Conservation (phyloP, 2,329 filamentous ascomycete genomes). For the Macrophomina pseudophaseolina region DNA sequence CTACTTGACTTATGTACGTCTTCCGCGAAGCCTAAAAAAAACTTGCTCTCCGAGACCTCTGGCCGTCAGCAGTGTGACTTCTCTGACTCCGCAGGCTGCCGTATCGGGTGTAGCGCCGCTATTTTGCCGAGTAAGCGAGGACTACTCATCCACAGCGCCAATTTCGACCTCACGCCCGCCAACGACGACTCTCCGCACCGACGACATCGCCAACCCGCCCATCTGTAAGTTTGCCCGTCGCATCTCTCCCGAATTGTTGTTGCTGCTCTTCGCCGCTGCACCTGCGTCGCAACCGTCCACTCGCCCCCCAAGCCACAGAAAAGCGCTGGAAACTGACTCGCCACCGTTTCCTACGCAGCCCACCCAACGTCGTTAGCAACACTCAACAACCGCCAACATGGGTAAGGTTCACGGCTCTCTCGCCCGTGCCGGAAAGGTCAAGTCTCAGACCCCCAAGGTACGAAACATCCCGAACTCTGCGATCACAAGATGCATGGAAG, state of each 20-base stretch:
- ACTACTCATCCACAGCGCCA: constrained; percentile 33
- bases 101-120: constrained; percentile 22
- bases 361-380: constrained; percentile 31
- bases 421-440: constrained; percentile 97
- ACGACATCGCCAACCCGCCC: constrained; percentile 38
- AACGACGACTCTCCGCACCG: constrained; percentile 39
- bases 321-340: constrained; percentile 30
- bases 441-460: constrained; percentile 94
- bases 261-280: not conserved
- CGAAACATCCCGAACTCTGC: constrained; percentile 41
- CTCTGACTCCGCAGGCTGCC: constrained; percentile 1
- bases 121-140: constrained; percentile 26
- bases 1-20: not conserved
- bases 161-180: constrained; percentile 36
- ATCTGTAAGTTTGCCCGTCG: constrained; percentile 40
- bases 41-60: not conserved
- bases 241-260: not conserved
- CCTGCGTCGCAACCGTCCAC: not conserved
- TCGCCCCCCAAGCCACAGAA: not conserved
- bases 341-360: constrained; percentile 33
- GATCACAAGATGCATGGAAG: constrained; percentile 37
- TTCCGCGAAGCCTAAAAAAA: not conserved
- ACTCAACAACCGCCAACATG: constrained; percentile 66
- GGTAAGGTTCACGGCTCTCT: constrained; percentile 94
- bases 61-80: not conserved